Percentiles rank a stretch among this genome's conserved stretches.
Evolutionary conservation across 164 flowering plant genomes (phyloP).

Genomic region (Macadamia tetraphylla): DNA sequence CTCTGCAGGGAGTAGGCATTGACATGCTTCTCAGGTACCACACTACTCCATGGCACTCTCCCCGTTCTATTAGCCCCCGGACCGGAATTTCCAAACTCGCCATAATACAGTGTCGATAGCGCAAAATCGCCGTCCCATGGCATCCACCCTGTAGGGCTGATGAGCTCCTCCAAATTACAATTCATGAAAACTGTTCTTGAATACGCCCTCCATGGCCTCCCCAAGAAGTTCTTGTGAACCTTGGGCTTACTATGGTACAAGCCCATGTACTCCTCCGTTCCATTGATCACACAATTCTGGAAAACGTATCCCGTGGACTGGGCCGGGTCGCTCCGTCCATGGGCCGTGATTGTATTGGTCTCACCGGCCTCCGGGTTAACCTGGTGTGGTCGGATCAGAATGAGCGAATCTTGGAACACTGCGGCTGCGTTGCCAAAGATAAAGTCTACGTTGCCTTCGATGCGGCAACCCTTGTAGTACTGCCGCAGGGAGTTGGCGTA

Average conservation of each 20-base stretch:
- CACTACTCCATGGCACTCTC: no score
- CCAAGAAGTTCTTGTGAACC: constrained; percentile 63
- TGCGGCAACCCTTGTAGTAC: constrained; percentile 57
- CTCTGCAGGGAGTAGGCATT: no score
- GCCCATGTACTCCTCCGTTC: constrained; percentile 64
- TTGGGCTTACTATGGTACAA: constrained; percentile 40
- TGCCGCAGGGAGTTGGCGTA: constrained; percentile 74
- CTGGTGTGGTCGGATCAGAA: constrained; percentile 56
- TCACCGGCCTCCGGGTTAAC: constrained; percentile 54
- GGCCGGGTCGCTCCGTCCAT: constrained; percentile 77
- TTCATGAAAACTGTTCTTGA: constrained; percentile 68
- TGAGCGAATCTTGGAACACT: constrained; percentile 52
- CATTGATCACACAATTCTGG: constrained; percentile 54
- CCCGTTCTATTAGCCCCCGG: background rate
- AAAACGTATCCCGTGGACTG: constrained; percentile 81
- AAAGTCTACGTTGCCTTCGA: constrained; percentile 81
- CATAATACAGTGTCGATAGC: constrained; percentile 64
- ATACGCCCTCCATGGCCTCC: constrained; percentile 92
- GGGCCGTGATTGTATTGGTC: constrained; percentile 66
- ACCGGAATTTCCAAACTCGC: constrained; percentile 65
- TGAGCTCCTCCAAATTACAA: constrained; percentile 39
- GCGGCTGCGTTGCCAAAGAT: constrained; percentile 79
- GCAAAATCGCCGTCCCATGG: constrained; percentile 73
- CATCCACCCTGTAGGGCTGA: constrained; percentile 68
- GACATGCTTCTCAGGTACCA: no score